Evolutionary conservation across 768 basidiomycete genomes (phyloP), one percentile per base, ranked within the genome.

Genomic region (Cyathus striatus): DNA sequence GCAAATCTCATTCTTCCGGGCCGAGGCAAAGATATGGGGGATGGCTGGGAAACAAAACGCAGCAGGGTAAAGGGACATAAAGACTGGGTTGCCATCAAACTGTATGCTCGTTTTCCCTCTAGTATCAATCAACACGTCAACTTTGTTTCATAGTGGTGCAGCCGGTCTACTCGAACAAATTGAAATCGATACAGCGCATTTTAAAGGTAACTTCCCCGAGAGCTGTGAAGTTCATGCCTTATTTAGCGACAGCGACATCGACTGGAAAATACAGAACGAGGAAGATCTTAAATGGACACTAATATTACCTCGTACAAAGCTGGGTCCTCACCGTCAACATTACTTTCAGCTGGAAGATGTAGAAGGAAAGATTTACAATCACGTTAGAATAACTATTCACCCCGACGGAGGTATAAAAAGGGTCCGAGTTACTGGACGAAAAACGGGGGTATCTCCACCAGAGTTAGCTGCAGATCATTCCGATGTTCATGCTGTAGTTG

Each of bases 1-100:
- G 77, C 83, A 3, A 98, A 99, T 61, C 67, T 99, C 47, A 80
- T 97, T 37, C 69, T 96, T 27, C 94, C 95, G 1, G 95, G 95
- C 22, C 67, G 94, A 61, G 95, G 90, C 21, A 83, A 82, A 57
- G 86, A 95, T 54, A 99, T 99, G 92, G 83, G 93, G 4, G 94
- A 96, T 57, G 96, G 96, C 3, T 99, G 96, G 96, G 96, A 99
- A 65, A 98, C 95, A 3, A 91, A 87, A 59, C 75, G 96, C 47
- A 94, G 87, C 55, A 74, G 90, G 41, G 70, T 66, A 33, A 75
- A 75, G 42, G 90, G 76, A 27, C 92, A 93, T 63, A 88, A 81
- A 37, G 94, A 98, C 54, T 97, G 91, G 89, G 89, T 78, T 4
- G 76, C 97, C 45, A 81, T 95, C 43, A 87, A 84, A 65, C 68